A percentile compares a stretch with the other conserved stretches of the same genome.
Evolutionary conservation across 805 yeast species (phyloP).

Genomic region (Saccharomycopsis fodiens): DNA sequence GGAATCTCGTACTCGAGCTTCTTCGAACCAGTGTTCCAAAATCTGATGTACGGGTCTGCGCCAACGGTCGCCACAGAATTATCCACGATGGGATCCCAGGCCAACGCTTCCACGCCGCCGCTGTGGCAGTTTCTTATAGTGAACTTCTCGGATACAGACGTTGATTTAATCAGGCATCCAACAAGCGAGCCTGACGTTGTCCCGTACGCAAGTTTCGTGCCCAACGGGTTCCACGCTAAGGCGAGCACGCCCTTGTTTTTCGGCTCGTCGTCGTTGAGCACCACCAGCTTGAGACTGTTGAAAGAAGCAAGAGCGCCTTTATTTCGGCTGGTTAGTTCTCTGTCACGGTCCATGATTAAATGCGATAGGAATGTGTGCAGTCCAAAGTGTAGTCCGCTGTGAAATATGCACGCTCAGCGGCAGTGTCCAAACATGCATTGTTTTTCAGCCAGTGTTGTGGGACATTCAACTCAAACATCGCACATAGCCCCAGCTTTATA

Average conservation of each 20-base stretch:
- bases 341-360: not conserved
- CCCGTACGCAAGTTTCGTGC: constrained; percentile 7
- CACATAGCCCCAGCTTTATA: no score
- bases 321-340: not conserved
- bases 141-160: not conserved
- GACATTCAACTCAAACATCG: not conserved
- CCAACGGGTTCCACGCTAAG: constrained; percentile 13
- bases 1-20: not conserved
- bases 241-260: constrained; percentile 2
- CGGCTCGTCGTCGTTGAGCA: constrained; percentile 6
- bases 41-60: constrained; percentile 4
- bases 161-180: not conserved
- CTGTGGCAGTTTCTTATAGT: constrained; percentile 4
- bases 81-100: constrained; percentile 13
- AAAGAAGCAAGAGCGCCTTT: not conserved
- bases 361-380: not conserved
- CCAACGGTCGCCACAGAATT: constrained; percentile 12
- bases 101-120: not conserved
- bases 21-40: constrained; percentile 7
- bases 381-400: no score
- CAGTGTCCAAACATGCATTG: no score
- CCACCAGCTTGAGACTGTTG: constrained; percentile 4
- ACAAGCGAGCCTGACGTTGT: constrained; percentile 4
- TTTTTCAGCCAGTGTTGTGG: not conserved
- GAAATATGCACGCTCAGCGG: no score